phyloP scores from a whole-genome alignment of 1,284 basidiomycete species.

The Malassezia yamatoensis region DNA sequence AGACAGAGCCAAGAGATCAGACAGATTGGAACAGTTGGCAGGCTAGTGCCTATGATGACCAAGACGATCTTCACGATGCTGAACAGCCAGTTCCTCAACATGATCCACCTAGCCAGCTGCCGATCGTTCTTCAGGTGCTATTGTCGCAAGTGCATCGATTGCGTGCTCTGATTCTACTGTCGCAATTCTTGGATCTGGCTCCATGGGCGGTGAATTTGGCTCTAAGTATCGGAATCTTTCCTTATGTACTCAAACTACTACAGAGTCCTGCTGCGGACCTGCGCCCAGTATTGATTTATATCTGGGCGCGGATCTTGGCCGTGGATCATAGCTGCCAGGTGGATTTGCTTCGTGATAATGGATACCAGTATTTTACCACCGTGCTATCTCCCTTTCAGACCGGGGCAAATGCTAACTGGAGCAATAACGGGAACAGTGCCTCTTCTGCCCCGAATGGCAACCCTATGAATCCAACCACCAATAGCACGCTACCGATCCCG shows the following conservation, averaged over 20 bases:
- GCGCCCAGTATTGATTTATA: conserved; percentile 95
- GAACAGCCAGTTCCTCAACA: conserved; percentile 49
- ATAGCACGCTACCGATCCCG: conserved; percentile 54
- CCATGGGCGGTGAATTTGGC: conserved; percentile 97
- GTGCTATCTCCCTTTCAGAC: conserved; percentile 37
- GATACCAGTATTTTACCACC: conserved; percentile 45
- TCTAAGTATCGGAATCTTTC: conserved; percentile 96
- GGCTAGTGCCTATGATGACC: conserved; percentile 11
- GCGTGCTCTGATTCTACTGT: conserved; percentile 86
- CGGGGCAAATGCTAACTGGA: conserved; percentile 45
- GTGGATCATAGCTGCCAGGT: conserved; percentile 86
- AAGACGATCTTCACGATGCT: conserved; percentile 52
- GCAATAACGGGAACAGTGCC: background rate
- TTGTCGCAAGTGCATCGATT: conserved; percentile 92
- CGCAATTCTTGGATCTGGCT: conserved; percentile 92
- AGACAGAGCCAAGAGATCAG: conserved; percentile 4
- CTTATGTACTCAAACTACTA: conserved; percentile 90
- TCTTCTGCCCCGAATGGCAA: background rate
- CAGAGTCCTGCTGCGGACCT: conserved; percentile 90
- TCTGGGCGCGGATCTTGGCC: conserved; percentile 93
- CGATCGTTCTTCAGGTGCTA: conserved; percentile 91
- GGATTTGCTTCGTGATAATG: conserved; percentile 67
- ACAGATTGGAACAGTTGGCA: conserved; percentile 4
- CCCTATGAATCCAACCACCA: background rate
- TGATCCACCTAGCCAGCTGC: conserved; percentile 88